Conservation (phyloP, 805 yeast species). For the Millerozyma acaciae region DNA sequence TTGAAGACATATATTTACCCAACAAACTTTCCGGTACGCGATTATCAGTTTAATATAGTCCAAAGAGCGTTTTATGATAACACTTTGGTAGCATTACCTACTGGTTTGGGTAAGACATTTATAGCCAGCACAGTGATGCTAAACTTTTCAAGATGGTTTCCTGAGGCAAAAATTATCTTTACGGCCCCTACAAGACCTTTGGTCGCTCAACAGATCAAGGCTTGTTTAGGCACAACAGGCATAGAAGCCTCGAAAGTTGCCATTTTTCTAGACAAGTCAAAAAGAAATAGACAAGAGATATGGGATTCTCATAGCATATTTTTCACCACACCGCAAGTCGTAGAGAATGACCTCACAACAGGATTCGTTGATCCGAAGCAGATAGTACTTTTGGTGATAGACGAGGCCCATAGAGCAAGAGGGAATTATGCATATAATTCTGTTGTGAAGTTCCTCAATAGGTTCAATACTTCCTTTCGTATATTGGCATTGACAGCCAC, state of each 20-base stretch:
- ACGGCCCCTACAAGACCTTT: constrained; percentile 97
- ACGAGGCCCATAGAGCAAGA: constrained; percentile 93
- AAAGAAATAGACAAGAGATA: constrained; percentile 61
- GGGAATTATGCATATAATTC: constrained; percentile 88
- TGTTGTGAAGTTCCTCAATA: constrained; percentile 59
- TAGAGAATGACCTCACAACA: constrained; percentile 78
- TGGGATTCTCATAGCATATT: constrained; percentile 79
- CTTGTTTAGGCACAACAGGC: constrained; percentile 85
- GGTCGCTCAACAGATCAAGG: constrained; percentile 93
- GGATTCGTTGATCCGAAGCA: constrained; percentile 76
- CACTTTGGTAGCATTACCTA: constrained; percentile 85
- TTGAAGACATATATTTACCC: constrained; percentile 67
- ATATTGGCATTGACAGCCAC: constrained; percentile 92
- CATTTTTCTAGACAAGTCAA: constrained; percentile 60
- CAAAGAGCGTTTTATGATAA: constrained; percentile 68
- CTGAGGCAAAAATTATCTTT: constrained; percentile 73
- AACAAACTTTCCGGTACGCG: constrained; percentile 76
- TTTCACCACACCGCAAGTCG: constrained; percentile 94
- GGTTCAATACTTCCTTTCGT: constrained; percentile 60
- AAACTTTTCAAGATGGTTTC: constrained; percentile 85
- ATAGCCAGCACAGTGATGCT: constrained; percentile 93
- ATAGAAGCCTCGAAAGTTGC: constrained; percentile 76
- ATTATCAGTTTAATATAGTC: constrained; percentile 83
- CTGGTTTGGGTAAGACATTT: constrained; percentile 96
- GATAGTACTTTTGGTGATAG: constrained; percentile 75